Conservation (phyloP, 1,284 basidiomycete species). For the Cutaneotrichosporon sp. region DNA sequence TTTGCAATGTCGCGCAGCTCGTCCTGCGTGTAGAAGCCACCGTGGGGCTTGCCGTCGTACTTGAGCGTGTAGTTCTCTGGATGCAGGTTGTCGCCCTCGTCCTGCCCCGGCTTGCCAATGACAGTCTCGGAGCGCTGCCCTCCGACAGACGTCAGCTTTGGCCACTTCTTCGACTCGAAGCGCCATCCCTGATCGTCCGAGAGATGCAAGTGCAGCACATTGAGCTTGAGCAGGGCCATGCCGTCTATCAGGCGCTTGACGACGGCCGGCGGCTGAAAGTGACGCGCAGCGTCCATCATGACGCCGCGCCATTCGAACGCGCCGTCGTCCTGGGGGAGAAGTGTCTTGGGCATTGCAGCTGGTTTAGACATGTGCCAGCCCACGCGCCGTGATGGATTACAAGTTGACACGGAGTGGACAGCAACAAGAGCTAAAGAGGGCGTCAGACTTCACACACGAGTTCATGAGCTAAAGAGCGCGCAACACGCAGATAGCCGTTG, state of each 20-base stretch:
- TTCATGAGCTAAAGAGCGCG: no score
- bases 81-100: constrained; percentile 10
- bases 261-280: constrained; percentile 13
- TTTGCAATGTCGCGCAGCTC: constrained; percentile 14
- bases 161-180: constrained; percentile 21
- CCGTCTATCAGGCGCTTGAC: constrained; percentile 11
- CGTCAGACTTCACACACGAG: no score
- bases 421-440: no score
- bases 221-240: constrained; percentile 14
- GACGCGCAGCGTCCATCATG: constrained; percentile 14
- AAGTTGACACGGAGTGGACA: no score
- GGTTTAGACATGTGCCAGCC: neutral
- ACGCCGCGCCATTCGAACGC: constrained; percentile 18
- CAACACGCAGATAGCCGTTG: no score
- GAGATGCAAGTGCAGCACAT: constrained; percentile 21
- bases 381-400: no score
- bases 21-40: constrained; percentile 19
- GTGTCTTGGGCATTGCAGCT: neutral
- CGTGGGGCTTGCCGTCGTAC: constrained; percentile 16
- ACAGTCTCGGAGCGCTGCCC: constrained; percentile 9
- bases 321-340: constrained; percentile 10
- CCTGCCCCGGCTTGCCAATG: constrained; percentile 11
- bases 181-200: constrained; percentile 23
- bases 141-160: constrained; percentile 12
- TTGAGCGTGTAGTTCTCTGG: constrained; percentile 16